Base-by-base conservation (phyloP, 2,329 filamentous ascomycete species). In the Microdochium nivale region DNA sequence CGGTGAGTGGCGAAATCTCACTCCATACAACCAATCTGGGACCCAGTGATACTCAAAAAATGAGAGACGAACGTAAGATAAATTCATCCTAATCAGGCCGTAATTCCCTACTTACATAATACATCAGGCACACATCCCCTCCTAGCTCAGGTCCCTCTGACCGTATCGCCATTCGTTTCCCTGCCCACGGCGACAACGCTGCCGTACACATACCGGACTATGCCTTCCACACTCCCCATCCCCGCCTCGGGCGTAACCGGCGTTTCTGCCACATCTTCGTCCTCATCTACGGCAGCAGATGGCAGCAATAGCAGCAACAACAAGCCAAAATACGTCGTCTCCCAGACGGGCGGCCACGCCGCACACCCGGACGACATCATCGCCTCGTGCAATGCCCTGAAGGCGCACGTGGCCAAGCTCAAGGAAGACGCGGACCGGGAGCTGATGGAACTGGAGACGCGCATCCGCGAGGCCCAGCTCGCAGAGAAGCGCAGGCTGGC, bases 201-300 rank as follows among this genome's bases (percentile, higher is more conserved):
- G 8, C 92, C 94, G 24, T 97, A 97, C 74, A 95, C 90, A 60
- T 97, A 96, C 79, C 92, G 91, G 66, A 80, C 84, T 11, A 86
- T 97, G 64, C 89, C 92, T 0, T 92, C 90, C 1, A 87, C 90
- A 2, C 81, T 97, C 0, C 92, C 94, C 0, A 83, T 83, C 1
- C 87, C 88, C 1, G 77, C 82, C 32, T 79, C 83, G 8, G 77
- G 78, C 53, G 72, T 79, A 53, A 67, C 68, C 44, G 67, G 61
- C 53, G 65, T 73, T 58, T 60, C 67, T 19, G 65, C 71, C 49
- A 60, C 60, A 52, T 63, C 55, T 57, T 21, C 49, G 48, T 58
- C 33, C 14, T 46, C 48, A 52, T 49, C n/a, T 24, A 35, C 52
- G 49, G 54, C 69, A 21, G 63, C 68, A 62, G 58, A n/a, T n/a